Evolutionary conservation across 2,329 filamentous ascomycete species (phyloP), one percentile per base, ranked within the genome.

Genomic region (Nemania abortiva): DNA sequence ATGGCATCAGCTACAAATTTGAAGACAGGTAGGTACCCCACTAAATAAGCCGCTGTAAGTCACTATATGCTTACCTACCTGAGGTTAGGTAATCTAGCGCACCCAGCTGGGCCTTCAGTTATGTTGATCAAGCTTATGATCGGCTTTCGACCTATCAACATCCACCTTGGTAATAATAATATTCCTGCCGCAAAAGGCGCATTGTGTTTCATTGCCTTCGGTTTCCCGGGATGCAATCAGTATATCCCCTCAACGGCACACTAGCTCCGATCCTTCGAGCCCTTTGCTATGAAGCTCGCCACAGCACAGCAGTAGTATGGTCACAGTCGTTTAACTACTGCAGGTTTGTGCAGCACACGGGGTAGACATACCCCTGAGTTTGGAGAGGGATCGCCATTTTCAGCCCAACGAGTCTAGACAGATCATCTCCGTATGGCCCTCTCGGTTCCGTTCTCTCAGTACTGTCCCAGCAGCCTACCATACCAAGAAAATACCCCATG

Each of bases 321-420:
- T 56, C 20, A 15, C n/a, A 56, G 22, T 56, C 34, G 53, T 56
- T 31, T 31, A 29, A 18, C 49, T 49, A 49, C 47, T 20, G 52
- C 52, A 49, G 47, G 20, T 22, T 49, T 49, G 49, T 52, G 49
- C 20, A 15, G n/a, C 24, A 18, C 22, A 53, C 50, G 50, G 27
- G 50, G 50, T 22, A 11, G 13, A 24, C 24, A 27, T 10, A n/a
- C 58, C 37, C 47, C 58, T 61, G 29, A 39, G 34, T 42, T 52
- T 61, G 58, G 20, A 42, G 58, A 27, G 29, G 15, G n/a, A 47
- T 15, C 13, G n/a, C 5, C 15, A 50, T 11, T 31, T n/a, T n/a
- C 37, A 47, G n/a, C 27, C 2, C 1, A 47, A 45, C 20, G 34
- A 34, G 1, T 59, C 5, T 29, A 60, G 4, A 13, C 39, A 22